Percentiles rank a stretch among this genome's conserved stretches.
phyloP scores from a whole-genome alignment of 2,329 filamentous ascomycete species.

The Sporothrix globosa region DNA sequence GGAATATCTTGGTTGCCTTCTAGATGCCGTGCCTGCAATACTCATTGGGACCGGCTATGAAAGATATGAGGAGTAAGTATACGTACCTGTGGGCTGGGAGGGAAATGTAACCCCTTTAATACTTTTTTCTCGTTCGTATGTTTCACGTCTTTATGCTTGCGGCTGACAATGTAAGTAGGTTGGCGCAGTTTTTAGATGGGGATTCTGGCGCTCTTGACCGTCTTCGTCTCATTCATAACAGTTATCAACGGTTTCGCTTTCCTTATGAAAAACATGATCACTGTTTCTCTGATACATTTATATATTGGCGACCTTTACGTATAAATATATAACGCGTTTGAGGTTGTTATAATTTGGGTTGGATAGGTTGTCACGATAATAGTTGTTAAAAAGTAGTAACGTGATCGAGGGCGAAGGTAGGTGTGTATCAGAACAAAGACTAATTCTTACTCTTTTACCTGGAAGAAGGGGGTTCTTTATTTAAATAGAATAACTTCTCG shows the following conservation, averaged over 20 bases:
- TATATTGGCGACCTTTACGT: conserved; percentile 45
- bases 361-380: too few relatives aligned
- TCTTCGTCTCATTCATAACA: conserved; percentile 29
- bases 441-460: too few relatives aligned
- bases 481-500: too few relatives aligned
- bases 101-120: neutral
- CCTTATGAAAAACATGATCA: conserved; percentile 46
- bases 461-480: too few relatives aligned
- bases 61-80: conserved; percentile 55
- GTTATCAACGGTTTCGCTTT: conserved; percentile 43
- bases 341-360: too few relatives aligned
- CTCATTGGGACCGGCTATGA: conserved; percentile 61
- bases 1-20: conserved; percentile 58
- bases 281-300: conserved; percentile 48
- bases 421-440: too few relatives aligned
- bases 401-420: too few relatives aligned
- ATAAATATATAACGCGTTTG: neutral
- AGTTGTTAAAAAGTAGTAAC: too few relatives aligned
- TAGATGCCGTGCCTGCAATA: conserved; percentile 52
- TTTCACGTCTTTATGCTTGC: neutral
- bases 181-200: conserved; percentile 17
- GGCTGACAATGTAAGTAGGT: conserved; percentile 3
- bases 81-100: neutral
- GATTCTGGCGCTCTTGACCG: neutral
- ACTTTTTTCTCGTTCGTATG: neutral